Percentiles rank a stretch among this genome's conserved stretches.
These are phyloP conservation scores for Ganoderma lingzhi DNA, from an alignment of 1,284 basidiomycete genomes.

Conservation along the genomic window DNA sequence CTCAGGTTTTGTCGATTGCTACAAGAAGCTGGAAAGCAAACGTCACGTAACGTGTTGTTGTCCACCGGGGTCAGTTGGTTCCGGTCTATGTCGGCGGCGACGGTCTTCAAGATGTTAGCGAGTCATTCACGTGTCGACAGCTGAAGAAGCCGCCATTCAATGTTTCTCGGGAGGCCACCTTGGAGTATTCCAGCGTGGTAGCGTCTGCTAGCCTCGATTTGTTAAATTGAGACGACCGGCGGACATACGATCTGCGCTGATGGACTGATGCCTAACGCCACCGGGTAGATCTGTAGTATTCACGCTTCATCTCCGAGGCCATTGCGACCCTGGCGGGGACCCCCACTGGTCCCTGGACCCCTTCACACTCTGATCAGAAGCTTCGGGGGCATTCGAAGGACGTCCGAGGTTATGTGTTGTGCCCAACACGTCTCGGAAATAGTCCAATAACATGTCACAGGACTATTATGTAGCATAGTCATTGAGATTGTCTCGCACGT, in stretches of 20 bases:
- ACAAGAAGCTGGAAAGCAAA: neutral
- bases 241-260: slow-evolving; percentile 11
- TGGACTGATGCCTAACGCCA: slow-evolving; percentile 11
- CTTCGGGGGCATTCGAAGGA: neutral
- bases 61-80: slow-evolving; percentile 51
- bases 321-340: neutral
- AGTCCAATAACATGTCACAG: neutral
- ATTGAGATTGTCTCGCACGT: neutral
- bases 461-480: neutral
- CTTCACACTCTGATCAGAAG: slow-evolving; percentile 5
- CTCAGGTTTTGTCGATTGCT: neutral
- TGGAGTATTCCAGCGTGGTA: neutral
- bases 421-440: neutral
- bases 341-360: neutral
- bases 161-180: neutral
- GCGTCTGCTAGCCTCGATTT: neutral
- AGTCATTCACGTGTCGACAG: slow-evolving; percentile 60
- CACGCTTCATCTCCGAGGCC: slow-evolving; percentile 2
- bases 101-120: slow-evolving; percentile 48
- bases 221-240: slow-evolving; percentile 2
- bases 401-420: neutral
- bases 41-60: neutral
- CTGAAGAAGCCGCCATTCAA: slow-evolving; percentile 2
- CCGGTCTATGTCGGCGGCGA: slow-evolving; percentile 50
- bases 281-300: slow-evolving; percentile 7